These are phyloP conservation scores for Malbranchea zuffiana DNA, from an alignment of 2,329 filamentous ascomycete genomes.

Conservation along the genomic window DNA sequence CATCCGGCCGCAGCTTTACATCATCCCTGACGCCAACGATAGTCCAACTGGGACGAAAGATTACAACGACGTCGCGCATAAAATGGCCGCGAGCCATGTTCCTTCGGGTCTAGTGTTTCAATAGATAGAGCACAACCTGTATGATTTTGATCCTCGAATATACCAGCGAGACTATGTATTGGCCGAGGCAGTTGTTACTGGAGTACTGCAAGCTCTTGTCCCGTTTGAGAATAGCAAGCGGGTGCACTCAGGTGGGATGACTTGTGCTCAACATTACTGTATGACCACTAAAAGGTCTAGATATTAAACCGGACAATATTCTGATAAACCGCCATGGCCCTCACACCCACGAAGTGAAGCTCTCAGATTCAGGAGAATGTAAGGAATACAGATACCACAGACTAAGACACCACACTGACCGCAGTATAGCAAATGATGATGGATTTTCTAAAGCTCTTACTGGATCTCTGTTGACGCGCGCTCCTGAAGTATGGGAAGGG, in stretches of 20 bases:
- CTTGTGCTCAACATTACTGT: slow-evolving; percentile 7
- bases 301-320: slow-evolving; percentile 11
- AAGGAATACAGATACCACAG: slow-evolving; percentile 7
- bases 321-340: slow-evolving; percentile 7
- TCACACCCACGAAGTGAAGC: slow-evolving; percentile 9
- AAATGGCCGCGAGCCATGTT: slow-evolving; percentile 5
- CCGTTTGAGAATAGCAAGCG: slow-evolving; percentile 11
- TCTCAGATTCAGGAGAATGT: slow-evolving; percentile 11
- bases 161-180: slow-evolving; percentile 11
- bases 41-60: slow-evolving; percentile 8
- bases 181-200: slow-evolving; percentile 9
- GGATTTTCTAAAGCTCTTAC: slow-evolving; percentile 10
- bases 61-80: slow-evolving; percentile 6
- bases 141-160: slow-evolving; percentile 11
- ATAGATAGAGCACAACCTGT: slow-evolving; percentile 12
- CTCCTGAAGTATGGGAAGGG: slow-evolving; percentile 11
- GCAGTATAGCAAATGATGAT: slow-evolving; percentile 10
- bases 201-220: slow-evolving; percentile 11
- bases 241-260: slow-evolving; percentile 10
- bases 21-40: slow-evolving; percentile 8
- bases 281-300: slow-evolving; percentile 7
- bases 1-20: slow-evolving; percentile 9
- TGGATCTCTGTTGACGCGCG: slow-evolving; percentile 10
- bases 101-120: slow-evolving; percentile 9
- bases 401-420: slow-evolving; percentile 9